Evolutionary conservation across 2,329 filamentous ascomycete genomes (phyloP).

Genomic region (Phyllosticta capitalensis): DNA sequence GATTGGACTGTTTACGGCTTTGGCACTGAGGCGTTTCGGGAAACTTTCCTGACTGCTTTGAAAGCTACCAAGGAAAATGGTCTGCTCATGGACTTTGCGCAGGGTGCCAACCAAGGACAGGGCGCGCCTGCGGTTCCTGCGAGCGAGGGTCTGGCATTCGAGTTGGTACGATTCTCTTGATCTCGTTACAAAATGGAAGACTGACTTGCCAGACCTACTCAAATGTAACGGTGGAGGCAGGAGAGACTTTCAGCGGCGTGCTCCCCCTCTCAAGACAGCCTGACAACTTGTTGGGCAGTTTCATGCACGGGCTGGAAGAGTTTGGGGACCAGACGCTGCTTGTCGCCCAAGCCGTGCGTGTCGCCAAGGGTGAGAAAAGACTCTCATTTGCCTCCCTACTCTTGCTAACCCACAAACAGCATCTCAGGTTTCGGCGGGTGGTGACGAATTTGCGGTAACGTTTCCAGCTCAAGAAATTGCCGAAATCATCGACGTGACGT

Average conservation of each 20-base stretch:
- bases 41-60: conserved; percentile 20
- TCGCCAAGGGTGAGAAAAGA: not conserved
- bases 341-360: conserved; percentile 13
- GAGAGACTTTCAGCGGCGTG: conserved; percentile 9
- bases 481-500: conserved; percentile 13
- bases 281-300: conserved; percentile 4
- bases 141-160: conserved; percentile 13
- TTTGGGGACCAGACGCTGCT: conserved; percentile 14
- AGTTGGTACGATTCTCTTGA: conserved; percentile 11
- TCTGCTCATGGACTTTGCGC: conserved; percentile 36
- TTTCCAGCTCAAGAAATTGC: not conserved
- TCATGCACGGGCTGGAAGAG: conserved; percentile 16
- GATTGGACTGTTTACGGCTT: conserved; percentile 34
- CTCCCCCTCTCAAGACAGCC: conserved; percentile 13
- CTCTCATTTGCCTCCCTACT: not conserved
- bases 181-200: not conserved
- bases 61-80: conserved; percentile 27
- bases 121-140: conserved; percentile 32
- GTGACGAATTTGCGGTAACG: not conserved
- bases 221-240: conserved; percentile 12
- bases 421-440: not conserved
- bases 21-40: conserved; percentile 27
- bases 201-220: conserved; percentile 5
- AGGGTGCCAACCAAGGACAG: conserved; percentile 40
- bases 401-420: not conserved